phyloP scores from a whole-genome alignment of 2,329 filamentous ascomycete genomes.

The Arthrobotrys entomopaga region DNA sequence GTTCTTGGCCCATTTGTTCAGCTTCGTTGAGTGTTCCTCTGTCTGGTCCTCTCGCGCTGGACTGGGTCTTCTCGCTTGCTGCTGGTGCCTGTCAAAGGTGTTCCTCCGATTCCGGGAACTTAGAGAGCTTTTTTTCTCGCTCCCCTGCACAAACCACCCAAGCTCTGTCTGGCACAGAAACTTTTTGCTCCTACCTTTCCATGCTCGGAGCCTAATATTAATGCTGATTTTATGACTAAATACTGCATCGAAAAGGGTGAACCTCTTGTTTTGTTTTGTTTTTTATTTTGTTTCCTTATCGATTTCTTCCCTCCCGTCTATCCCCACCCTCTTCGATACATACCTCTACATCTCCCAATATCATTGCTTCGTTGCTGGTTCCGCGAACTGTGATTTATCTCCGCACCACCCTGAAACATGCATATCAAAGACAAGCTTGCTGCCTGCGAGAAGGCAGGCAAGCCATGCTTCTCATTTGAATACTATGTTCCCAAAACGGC shows the following conservation, averaged over 20 bases:
- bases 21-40: constrained; percentile 14
- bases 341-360: constrained; percentile 6
- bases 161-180: constrained; percentile 20
- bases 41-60: background rate
- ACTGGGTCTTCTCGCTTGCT: constrained; percentile 21
- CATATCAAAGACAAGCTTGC: constrained; percentile 93
- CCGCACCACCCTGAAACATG: constrained; percentile 67
- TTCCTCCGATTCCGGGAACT: constrained; percentile 52
- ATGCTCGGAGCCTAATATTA: constrained; percentile 42
- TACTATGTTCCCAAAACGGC: constrained; percentile 99
- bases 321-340: constrained; percentile 30
- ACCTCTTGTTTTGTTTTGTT: constrained; percentile 30
- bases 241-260: constrained; percentile 46
- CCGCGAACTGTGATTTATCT: constrained; percentile 27
- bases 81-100: constrained; percentile 39
- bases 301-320: constrained; percentile 33
- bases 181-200: constrained; percentile 27
- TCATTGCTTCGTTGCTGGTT: constrained; percentile 38
- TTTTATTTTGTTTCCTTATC: constrained; percentile 38
- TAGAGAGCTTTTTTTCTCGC: constrained; percentile 26
- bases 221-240: constrained; percentile 37
- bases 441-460: constrained; percentile 79
- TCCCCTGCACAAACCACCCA: constrained; percentile 29
- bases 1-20: constrained; percentile 40
- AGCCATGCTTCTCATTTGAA: constrained; percentile 96